A percentile compares a stretch with the other conserved stretches of the same genome.
These are phyloP conservation scores for Fusarium sp. DNA, from an alignment of 2,329 filamentous ascomycete genomes.

Conservation along the genomic window DNA sequence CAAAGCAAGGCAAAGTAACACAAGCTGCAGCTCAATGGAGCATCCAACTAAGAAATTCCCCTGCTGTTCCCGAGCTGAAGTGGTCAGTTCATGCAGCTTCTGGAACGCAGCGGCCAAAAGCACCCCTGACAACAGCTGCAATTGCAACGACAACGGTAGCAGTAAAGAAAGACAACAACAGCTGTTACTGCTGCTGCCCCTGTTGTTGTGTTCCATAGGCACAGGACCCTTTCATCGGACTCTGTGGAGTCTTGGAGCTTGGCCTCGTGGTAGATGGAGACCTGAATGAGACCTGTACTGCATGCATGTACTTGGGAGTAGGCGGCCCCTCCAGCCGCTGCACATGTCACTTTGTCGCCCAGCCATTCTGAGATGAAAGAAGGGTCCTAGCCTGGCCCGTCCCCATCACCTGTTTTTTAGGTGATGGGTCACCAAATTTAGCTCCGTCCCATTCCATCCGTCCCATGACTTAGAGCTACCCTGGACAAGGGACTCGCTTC, in stretches of 20 bases:
- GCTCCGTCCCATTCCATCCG: constrained; percentile 15
- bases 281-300: background rate
- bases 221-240: constrained; percentile 25
- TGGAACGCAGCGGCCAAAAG: constrained; percentile 18
- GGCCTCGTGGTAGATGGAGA: constrained; percentile 33
- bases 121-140: constrained; percentile 12
- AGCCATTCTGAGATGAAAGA: constrained; percentile 32
- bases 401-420: constrained; percentile 33
- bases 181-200: constrained; percentile 5
- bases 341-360: constrained; percentile 24
- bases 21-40: constrained; percentile 25
- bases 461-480: constrained; percentile 37
- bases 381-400: constrained; percentile 12
- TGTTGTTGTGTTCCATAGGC: background rate
- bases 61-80: constrained; percentile 25
- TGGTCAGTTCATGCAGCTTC: constrained; percentile 43
- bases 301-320: constrained; percentile 18
- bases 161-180: constrained; percentile 10
- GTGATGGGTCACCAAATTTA: constrained; percentile 33
- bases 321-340: constrained; percentile 17
- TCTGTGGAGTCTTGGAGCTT: constrained; percentile 24
- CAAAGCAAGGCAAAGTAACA: constrained; percentile 10
- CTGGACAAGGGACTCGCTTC: constrained; percentile 20
- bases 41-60: constrained; percentile 1
- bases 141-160: background rate